These are phyloP conservation scores for Fonsecaea erecta DNA, from an alignment of 2,329 filamentous ascomycete species.

Conservation along the genomic window DNA sequence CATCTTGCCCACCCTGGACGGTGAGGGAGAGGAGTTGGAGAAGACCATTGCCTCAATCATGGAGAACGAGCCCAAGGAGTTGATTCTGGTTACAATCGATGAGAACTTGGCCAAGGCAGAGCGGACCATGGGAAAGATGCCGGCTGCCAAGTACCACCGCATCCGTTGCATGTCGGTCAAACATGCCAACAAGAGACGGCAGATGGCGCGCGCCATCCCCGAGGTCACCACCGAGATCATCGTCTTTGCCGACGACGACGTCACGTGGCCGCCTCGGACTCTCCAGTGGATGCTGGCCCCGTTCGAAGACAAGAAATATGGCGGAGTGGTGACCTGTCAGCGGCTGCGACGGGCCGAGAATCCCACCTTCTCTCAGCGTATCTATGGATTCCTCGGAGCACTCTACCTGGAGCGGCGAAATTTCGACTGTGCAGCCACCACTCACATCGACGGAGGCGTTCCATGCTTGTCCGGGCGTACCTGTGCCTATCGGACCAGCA, in stretches of 20 bases:
- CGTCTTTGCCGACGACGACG: constrained; percentile 93
- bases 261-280: constrained; percentile 85
- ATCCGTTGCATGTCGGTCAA: constrained; percentile 59
- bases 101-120: constrained; percentile 73
- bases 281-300: constrained; percentile 91
- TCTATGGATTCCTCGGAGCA: constrained; percentile 89
- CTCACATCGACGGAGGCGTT: constrained; percentile 92
- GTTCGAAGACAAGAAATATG: constrained; percentile 80
- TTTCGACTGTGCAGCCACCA: constrained; percentile 95
- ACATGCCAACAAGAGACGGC: constrained; percentile 93
- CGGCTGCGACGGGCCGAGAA: constrained; percentile 72
- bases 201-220: constrained; percentile 89
- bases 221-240: constrained; percentile 82
- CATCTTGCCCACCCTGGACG: constrained; percentile 90
- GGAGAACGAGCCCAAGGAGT: constrained; percentile 62
- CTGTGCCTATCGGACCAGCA: constrained; percentile 86
- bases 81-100: constrained; percentile 86
- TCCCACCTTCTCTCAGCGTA: constrained; percentile 62
- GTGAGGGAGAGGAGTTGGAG: constrained; percentile 79
- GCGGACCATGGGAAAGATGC: constrained; percentile 61
- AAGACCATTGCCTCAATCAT: constrained; percentile 70
- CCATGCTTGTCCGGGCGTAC: constrained; percentile 95
- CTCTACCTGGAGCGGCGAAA: constrained; percentile 92
- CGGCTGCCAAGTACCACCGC: constrained; percentile 42
- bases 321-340: constrained; percentile 91